A percentile compares a stretch with the other conserved stretches of the same genome.
phyloP scores from a whole-genome alignment of 306 rosid genomes.

The Quercus parvula region DNA sequence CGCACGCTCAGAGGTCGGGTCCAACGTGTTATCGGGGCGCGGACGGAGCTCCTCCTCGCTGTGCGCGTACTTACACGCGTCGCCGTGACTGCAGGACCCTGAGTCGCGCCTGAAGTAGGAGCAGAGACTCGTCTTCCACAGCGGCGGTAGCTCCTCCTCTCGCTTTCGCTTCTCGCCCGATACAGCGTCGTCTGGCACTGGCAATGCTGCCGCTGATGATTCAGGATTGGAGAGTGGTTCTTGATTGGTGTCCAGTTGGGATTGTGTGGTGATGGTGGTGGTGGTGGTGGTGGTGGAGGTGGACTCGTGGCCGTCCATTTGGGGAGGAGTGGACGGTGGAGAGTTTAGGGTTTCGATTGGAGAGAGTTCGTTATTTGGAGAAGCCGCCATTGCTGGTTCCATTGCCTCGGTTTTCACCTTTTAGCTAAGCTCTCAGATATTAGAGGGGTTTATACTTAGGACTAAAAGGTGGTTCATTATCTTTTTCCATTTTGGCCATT shows the following conservation, averaged over 20 bases:
- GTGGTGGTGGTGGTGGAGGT: neutral
- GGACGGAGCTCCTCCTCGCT: slow-evolving; percentile 83
- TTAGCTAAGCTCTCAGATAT: too few species aligned
- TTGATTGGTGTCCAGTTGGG: neutral
- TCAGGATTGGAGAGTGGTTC: slow-evolving; percentile 19
- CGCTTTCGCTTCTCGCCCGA: slow-evolving; percentile 63
- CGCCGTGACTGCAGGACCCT: slow-evolving; percentile 72
- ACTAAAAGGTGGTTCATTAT: too few species aligned
- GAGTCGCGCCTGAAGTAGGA: slow-evolving; percentile 71
- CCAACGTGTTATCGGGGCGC: slow-evolving; percentile 88
- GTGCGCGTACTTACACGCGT: slow-evolving; percentile 70
- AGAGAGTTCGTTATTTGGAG: slow-evolving; percentile 31
- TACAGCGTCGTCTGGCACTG: slow-evolving; percentile 28
- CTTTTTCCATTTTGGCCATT: too few species aligned
- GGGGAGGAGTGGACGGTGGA: slow-evolving; percentile 2
- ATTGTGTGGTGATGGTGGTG: neutral
- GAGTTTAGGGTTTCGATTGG: slow-evolving; percentile 36
- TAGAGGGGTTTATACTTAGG: too few species aligned
- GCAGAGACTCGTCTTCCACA: slow-evolving; percentile 92
- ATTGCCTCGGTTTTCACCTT: too few species aligned
- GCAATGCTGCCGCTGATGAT: neutral
- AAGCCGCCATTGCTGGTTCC: slow-evolving; percentile 48
- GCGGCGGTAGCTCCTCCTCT: slow-evolving; percentile 51
- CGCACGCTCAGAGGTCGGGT: slow-evolving; percentile 85
- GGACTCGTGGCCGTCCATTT: slow-evolving; percentile 39